Base-by-base conservation (phyloP, 805 yeast species). In the Saccharomycopsis synnaedendra region DNA sequence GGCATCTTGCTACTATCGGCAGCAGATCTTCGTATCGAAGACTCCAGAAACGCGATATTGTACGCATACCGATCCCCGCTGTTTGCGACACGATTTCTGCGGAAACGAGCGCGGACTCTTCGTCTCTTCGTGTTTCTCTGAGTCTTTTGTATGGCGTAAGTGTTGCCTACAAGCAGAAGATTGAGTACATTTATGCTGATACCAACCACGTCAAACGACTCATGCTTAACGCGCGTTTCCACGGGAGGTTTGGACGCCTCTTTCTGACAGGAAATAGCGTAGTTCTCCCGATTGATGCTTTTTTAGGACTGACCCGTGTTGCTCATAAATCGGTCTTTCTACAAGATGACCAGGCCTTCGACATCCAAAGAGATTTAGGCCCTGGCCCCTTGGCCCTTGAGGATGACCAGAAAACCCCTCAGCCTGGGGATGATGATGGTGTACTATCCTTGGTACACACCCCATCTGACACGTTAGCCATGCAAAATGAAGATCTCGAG, bases 91-190 rank as follows among this genome's bases (percentile, higher is more conserved):
- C 57, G 5, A 59, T 63, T 40, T 51, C 55, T 34, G 44, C 53
- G 5, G 58, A 61, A 11, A 50, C 53, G 11, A 36, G 35, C 5
- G 38, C 41, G 8, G 46, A 42, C 5, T 11, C 47, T 1, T 41
- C 58, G 41, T 57, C 60, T 1, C 49, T 64, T 1, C 53, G 75
- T 32, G 52, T 67, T 9, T 58, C 66, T 0, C 71, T 77, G 0
- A 69, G 59, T 42, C 54, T 74, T 5, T 56, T 74, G 35, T 65
- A 71, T 51, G 80, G 80, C 1, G 62, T 74, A 4, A 62, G 76
- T 1, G 49, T 74, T 36, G 59, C 70, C 38, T 72, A 71, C 56
- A 72, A 66, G 48, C 70, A 72, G 31, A 74, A 79, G 56, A 67
- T 73, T 0, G 69, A 68, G 3, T 70, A 69, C 54, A 67, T 72